Base-by-base conservation (phyloP, 352 stramenopile species). In the Pythium pyrilobum region DNA sequence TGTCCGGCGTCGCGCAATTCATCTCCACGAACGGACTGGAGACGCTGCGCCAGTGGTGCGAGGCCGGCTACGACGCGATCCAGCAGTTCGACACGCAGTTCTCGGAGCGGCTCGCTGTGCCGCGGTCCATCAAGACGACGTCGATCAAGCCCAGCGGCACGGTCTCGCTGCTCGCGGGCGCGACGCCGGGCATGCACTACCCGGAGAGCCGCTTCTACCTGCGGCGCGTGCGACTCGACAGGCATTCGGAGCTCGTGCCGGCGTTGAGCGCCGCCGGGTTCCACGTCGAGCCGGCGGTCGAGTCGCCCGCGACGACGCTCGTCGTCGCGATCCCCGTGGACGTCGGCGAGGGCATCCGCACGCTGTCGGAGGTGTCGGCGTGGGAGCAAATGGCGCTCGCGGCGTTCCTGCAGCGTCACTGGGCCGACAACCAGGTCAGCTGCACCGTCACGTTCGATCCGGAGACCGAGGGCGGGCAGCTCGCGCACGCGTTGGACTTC, bases 381-480 rank as follows among this genome's bases (percentile, higher is more conserved):
- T 97, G 89, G 87, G 92, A 98, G 56, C 92, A 98, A 66, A 81
- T 98, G 43, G 72, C 80, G 40, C 75, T 97, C 23, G 87, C 92
- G 20, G 87, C 87, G 21, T 97, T 97, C 52, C 54, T 98, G 24
- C 92, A 98, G 69, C 78, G 87, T 15, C 81, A 97, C 66, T 98
- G 92, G 92, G 92, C 92, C 2, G 92, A 98, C 67, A 98, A 98
- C 64, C 87, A 96, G 64, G 92, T 98, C 52, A 97, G 85, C 59
- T 97, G 88, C 63, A 98, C 92, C 0, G 86, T 97, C 31, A 96
- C 87, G 13, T 98, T 98, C 59, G 85, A 98, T 39, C 90, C 91
- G 0, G 77, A 85, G 47, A 88, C 47, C 0, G 91, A 98, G 61
- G 80, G 77, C 1, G 25, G 55, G 2, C 72, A 95, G n/a, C 70